These are phyloP conservation scores for Botryobasidium botryosum DNA, from an alignment of 768 basidiomycete genomes.

Conservation along the genomic window DNA sequence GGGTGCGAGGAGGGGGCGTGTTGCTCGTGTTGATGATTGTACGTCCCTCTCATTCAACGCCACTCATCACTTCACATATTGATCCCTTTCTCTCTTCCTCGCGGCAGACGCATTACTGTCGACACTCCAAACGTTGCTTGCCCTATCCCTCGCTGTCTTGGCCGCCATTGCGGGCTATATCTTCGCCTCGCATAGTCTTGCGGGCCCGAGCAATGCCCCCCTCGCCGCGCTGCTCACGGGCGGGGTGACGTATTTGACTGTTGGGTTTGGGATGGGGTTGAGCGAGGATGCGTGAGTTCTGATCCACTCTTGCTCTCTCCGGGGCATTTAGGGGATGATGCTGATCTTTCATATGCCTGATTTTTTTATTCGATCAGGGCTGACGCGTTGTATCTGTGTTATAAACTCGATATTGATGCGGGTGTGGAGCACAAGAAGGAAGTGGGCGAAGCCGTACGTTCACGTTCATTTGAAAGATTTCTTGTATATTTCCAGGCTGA, in stretches of 20 bases:
- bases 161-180: slow-evolving; percentile 72
- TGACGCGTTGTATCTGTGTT: slow-evolving; percentile 50
- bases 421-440: slow-evolving; percentile 34
- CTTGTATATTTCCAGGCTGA: too few species aligned
- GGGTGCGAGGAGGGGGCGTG: slow-evolving; percentile 13
- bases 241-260: slow-evolving; percentile 63
- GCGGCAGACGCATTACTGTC: slow-evolving; percentile 57
- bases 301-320: background rate
- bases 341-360: background rate
- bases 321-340: background rate
- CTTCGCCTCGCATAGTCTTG: slow-evolving; percentile 70
- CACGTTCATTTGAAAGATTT: too few species aligned
- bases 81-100: background rate
- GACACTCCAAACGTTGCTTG: slow-evolving; percentile 38
- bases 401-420: slow-evolving; percentile 42
- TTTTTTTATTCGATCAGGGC: slow-evolving; percentile 23
- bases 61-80: background rate
- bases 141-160: slow-evolving; percentile 64
- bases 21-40: slow-evolving; percentile 22
- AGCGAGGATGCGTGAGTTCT: slow-evolving; percentile 54
- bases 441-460: slow-evolving; percentile 40
- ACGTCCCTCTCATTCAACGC: slow-evolving; percentile 11
- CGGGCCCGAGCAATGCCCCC: slow-evolving; percentile 53
- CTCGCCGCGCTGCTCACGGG: slow-evolving; percentile 62
- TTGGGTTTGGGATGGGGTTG: slow-evolving; percentile 66